Conservation (phyloP, 805 yeast species). For the Zygosaccharomyces siamensis region DNA sequence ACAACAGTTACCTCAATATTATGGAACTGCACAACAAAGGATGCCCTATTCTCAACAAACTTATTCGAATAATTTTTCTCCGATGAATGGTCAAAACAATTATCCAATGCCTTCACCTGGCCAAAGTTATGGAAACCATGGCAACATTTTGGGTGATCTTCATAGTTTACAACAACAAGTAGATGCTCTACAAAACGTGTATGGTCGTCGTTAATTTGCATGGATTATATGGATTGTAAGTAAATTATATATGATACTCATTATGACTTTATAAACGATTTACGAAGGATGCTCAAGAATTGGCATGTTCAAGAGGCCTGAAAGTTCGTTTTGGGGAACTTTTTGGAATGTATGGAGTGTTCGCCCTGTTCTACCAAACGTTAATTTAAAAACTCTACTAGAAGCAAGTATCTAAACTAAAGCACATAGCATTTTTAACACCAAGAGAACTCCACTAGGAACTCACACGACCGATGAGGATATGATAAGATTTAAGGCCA, state of each 20-base stretch:
- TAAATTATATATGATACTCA: neutral
- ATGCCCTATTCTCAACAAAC: conserved; percentile 22
- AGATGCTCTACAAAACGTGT: conserved; percentile 43
- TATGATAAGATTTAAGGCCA: too few relatives aligned
- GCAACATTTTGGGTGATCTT: conserved; percentile 58
- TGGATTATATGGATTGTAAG: neutral
- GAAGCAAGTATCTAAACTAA: too few relatives aligned
- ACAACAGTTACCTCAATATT: conserved; percentile 20
- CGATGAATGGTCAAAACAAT: conserved; percentile 30
- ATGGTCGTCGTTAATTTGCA: conserved; percentile 16
- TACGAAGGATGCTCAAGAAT: neutral
- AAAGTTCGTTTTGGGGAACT: too few relatives aligned
- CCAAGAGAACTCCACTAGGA: too few relatives aligned
- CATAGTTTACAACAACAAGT: conserved; percentile 67
- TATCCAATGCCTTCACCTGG: conserved; percentile 7
- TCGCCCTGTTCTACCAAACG: neutral
- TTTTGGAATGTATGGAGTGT: neutral
- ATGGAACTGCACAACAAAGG: conserved; percentile 28
- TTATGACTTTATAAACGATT: neutral
- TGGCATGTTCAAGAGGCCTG: too few relatives aligned
- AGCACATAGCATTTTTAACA: too few relatives aligned
- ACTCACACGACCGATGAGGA: too few relatives aligned
- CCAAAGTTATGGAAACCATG: conserved; percentile 18
- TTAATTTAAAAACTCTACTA: neutral
- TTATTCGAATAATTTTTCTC: conserved; percentile 2